These are phyloP conservation scores for Agrocybe praecox DNA, from an alignment of 768 basidiomycete species.

Conservation along the genomic window DNA sequence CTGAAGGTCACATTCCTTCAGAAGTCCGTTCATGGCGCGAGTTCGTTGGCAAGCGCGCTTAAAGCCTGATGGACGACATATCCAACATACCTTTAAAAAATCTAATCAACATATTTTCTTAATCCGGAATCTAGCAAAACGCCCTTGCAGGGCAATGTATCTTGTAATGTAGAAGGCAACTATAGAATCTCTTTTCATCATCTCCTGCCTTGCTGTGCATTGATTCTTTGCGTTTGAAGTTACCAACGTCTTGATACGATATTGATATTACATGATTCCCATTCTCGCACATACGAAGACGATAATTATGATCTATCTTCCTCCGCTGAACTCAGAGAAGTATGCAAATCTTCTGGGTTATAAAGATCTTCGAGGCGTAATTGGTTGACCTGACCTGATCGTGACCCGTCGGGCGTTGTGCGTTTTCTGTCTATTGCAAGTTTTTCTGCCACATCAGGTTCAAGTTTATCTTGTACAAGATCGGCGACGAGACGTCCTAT, in stretches of 20 bases:
- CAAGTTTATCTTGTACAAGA: conserved; percentile 65
- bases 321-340: neutral
- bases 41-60: conserved; percentile 78
- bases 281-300: neutral
- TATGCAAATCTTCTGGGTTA: conserved; percentile 42
- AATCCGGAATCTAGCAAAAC: conserved; percentile 12
- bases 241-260: neutral
- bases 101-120: conserved; percentile 6
- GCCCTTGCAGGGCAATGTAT: conserved; percentile 11
- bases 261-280: neutral
- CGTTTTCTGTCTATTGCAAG: conserved; percentile 64
- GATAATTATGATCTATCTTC: neutral
- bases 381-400: conserved; percentile 33
- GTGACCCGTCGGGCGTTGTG: conserved; percentile 31
- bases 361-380: conserved; percentile 54
- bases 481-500: conserved; percentile 80
- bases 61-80: conserved; percentile 14
- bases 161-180: conserved; percentile 13
- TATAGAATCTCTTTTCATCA: neutral
- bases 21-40: conserved; percentile 94
- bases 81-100: neutral
- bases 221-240: neutral
- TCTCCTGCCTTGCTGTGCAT: neutral
- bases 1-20: conserved; percentile 85
- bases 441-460: conserved; percentile 49